Conservation (phyloP, 176 grass and related monocot genomes). For the Pharus latifolius region DNA sequence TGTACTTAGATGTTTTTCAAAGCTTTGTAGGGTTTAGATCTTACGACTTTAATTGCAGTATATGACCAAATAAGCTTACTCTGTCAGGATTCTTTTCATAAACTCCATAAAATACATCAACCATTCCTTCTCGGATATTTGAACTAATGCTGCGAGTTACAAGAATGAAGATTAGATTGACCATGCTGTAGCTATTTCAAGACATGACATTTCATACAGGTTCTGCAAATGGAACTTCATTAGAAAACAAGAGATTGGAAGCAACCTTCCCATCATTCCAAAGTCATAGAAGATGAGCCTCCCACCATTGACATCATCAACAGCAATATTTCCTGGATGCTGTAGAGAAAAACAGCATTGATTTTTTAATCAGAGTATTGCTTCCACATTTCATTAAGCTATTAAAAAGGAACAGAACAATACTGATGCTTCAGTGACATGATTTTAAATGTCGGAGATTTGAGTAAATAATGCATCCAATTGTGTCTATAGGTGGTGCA, state of each 20-base stretch:
- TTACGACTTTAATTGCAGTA: neutral
- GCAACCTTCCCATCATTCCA: constrained; percentile 99
- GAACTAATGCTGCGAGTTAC: constrained; percentile 62
- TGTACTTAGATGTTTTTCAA: neutral
- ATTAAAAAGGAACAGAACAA: constrained; percentile 7
- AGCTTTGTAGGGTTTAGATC: constrained; percentile 10
- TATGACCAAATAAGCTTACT: constrained; percentile 39
- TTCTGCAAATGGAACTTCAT: constrained; percentile 12
- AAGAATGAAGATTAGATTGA: constrained; percentile 16
- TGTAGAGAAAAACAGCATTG: constrained; percentile 30
- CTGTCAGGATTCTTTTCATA: constrained; percentile 96
- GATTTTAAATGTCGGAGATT: neutral
- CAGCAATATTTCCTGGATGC: constrained; percentile 99
- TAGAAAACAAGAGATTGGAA: neutral
- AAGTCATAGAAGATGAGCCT: constrained; percentile 99
- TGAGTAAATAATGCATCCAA: neutral
- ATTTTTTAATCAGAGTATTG: neutral
- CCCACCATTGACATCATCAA: constrained; percentile 95
- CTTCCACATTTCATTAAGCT: neutral
- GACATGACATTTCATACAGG: neutral
- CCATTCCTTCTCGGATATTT: constrained; percentile 90
- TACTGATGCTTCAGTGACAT: neutral
- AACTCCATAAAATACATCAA: constrained; percentile 93
- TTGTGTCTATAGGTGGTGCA: neutral
- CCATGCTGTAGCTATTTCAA: neutral